Percentiles rank a stretch among this genome's conserved stretches.
Conservation (phyloP, 2,329 filamentous ascomycete species). For the Xylaria sp. region DNA sequence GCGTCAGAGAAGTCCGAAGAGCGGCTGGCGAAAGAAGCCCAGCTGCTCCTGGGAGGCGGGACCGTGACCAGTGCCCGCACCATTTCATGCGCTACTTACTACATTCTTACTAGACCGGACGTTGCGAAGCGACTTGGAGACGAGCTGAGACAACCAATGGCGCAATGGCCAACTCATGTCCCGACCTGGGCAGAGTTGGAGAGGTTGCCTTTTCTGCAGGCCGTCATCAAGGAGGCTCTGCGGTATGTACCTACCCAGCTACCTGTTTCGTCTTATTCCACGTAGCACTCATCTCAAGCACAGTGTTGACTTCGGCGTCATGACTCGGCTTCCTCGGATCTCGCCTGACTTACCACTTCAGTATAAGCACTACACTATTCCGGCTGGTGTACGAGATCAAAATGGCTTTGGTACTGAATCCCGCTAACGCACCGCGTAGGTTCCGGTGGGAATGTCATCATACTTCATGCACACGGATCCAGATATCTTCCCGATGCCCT, state of each 20-base stretch:
- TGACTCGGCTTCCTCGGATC: constrained; percentile 40
- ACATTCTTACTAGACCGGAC: constrained; percentile 40
- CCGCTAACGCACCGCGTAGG: constrained; percentile 27
- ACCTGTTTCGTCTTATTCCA: not conserved
- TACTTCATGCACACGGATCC: constrained; percentile 44
- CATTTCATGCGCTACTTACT: constrained; percentile 39
- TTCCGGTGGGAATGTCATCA: constrained; percentile 44
- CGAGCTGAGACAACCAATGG: constrained; percentile 45
- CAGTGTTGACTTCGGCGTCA: constrained; percentile 37
- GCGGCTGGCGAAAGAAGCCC: constrained; percentile 45
- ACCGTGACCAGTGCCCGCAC: constrained; percentile 48
- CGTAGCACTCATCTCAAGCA: constrained; percentile 4
- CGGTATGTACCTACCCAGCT: constrained; percentile 28
- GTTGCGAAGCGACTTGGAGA: constrained; percentile 36
- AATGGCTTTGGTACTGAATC: not conserved
- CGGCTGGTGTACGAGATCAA: constrained; percentile 32
- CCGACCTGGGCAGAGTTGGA: constrained; percentile 48
- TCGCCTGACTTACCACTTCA: constrained; percentile 40
- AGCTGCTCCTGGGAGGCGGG: constrained; percentile 47
- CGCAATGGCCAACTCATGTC: constrained; percentile 39
- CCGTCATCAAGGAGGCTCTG: constrained; percentile 40
- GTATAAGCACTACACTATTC: constrained; percentile 40
- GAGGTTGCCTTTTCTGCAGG: constrained; percentile 52
- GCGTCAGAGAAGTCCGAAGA: constrained; percentile 44
- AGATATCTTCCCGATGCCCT: constrained; percentile 41